Evolutionary conservation across 192 early-diverging fungal species (phyloP).

Genomic region (Coemansia sp.): DNA sequence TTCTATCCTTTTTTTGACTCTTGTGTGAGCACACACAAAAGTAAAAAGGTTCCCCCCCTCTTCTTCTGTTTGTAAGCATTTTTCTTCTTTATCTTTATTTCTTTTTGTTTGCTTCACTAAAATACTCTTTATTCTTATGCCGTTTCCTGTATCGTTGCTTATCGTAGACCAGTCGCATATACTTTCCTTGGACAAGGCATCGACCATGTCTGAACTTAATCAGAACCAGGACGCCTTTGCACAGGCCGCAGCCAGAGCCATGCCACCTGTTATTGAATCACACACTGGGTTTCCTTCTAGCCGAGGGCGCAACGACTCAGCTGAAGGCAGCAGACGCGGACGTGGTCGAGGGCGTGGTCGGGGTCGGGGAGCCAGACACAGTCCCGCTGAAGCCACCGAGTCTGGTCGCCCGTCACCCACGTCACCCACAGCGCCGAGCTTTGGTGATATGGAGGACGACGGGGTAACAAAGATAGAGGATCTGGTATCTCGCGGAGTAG

Average conservation of each 20-base stretch:
- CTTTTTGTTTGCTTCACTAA: conserved; percentile 8
- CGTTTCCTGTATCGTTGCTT: conserved; percentile 35
- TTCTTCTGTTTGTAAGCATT: neutral
- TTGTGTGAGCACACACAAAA: conserved; percentile 2
- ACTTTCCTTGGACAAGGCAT: conserved; percentile 2
- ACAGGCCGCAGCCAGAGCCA: conserved; percentile 3
- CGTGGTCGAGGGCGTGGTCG: conserved; percentile 27
- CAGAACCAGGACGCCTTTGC: neutral
- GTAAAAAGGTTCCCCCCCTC: neutral
- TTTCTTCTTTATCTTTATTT: neutral
- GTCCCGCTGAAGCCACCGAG: neutral
- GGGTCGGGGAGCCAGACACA: conserved; percentile 13
- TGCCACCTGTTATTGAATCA: neutral
- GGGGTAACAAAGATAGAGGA: conserved; percentile 40
- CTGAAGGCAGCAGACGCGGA: conserved; percentile 22
- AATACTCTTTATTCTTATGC: conserved; percentile 20
- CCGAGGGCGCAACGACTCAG: neutral
- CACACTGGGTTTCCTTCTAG: neutral
- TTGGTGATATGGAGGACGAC: conserved; percentile 9
- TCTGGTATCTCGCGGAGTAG: conserved; percentile 32
- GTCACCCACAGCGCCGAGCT: neutral
- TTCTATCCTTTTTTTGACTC: conserved; percentile 5
- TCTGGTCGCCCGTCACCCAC: neutral
- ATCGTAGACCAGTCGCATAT: conserved; percentile 26
- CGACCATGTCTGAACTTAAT: conserved; percentile 3